Conservation (phyloP, 73 alveolate species). For the Uronychia setigera region DNA sequence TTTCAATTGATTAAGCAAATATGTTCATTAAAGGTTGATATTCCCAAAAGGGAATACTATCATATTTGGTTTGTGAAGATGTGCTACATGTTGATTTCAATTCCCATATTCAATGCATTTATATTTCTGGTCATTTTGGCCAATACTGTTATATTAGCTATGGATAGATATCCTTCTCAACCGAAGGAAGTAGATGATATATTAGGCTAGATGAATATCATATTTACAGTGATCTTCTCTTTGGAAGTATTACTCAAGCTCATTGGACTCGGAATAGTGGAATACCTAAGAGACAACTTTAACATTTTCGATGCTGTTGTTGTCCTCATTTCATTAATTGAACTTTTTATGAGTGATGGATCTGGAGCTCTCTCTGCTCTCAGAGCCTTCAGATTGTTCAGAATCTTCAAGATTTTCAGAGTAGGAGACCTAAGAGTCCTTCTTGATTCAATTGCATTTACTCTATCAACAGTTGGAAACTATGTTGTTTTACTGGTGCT, state of each 20-base stretch:
- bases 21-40: background rate
- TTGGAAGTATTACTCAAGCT: constrained; percentile 70
- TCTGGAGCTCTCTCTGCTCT: constrained; percentile 57
- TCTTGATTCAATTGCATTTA: constrained; percentile 42
- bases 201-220: constrained; percentile 23
- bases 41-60: constrained; percentile 9
- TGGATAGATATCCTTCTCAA: constrained; percentile 49
- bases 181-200: background rate
- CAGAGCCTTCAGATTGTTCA: constrained; percentile 65
- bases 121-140: constrained; percentile 36
- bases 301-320: constrained; percentile 72
- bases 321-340: constrained; percentile 55
- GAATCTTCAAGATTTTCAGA: constrained; percentile 36
- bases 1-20: background rate
- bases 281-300: constrained; percentile 68
- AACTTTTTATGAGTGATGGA: constrained; percentile 5
- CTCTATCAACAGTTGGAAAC: constrained; percentile 33
- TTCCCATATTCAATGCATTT: constrained; percentile 18
- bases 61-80: background rate
- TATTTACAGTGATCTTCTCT: constrained; percentile 51
- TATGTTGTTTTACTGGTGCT: constrained; percentile 27
- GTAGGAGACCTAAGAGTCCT: constrained; percentile 35
- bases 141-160: constrained; percentile 57
- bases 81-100: background rate
- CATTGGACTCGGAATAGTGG: constrained; percentile 72